Evolutionary conservation across 768 basidiomycete genomes (phyloP), one percentile per base, ranked within the genome.

Genomic region (Serendipita vermifera): DNA sequence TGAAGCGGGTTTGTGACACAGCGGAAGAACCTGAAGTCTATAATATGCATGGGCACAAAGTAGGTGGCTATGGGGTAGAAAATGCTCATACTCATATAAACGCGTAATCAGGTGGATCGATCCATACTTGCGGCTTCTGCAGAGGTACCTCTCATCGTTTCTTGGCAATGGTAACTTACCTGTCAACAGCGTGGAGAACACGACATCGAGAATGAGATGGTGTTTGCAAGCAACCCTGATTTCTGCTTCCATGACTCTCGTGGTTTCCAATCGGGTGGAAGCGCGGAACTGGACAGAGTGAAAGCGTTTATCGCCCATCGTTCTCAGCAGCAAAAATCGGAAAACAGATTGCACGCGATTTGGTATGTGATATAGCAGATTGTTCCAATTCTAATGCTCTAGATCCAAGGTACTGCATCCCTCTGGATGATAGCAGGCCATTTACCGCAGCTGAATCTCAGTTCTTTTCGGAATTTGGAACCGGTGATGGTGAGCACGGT

Each of bases 171-270:
- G n/a, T n/a, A n/a, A n/a, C n/a, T n/a, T n/a, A n/a, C n/a, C n/a
- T n/a, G n/a, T n/a, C n/a, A n/a, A n/a, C 33, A 68, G 70, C 67
- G 70, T 33, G 72, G 71, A 29, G 38, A 55, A 3, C 71, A 72
- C 60, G 59, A 73, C 54, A 67, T 72, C 26, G 55, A 66, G 43
- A 55, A 61, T 31, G 59, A 64, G 54, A 64, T 70, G 36, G 58
- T 63, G 4, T 73, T 69, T 58, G 41, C 38, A 24, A 69, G 63
- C 60, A 69, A 69, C 31, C 61, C 58, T 3, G 46, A 59, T 2
- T 73, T 71, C 59, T 64, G 73, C 20, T 73, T 74, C 56, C 73
- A 74, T 35, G 72, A 74, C 57, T 74, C 73, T 17, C 57, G 64
- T 41, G 73, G 72, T 3, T 71, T 74, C 51, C 70, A 73, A 61